These are phyloP conservation scores for Puccinia polysora DNA, from an alignment of 1,284 basidiomycete genomes.

Conservation along the genomic window DNA sequence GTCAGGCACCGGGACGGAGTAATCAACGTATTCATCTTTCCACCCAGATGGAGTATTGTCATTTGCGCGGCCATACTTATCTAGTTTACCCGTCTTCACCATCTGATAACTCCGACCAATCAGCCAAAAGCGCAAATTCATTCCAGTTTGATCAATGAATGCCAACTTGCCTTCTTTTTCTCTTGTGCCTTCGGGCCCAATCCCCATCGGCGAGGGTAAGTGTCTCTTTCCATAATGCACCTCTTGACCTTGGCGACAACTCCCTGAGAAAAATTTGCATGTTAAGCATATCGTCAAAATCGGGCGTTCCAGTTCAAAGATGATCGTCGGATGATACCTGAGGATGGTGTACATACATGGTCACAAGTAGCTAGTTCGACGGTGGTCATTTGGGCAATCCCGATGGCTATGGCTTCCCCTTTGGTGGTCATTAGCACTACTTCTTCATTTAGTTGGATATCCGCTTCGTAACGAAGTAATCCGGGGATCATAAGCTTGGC, in stretches of 20 bases:
- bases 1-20: constrained; percentile 57
- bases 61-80: constrained; percentile 89
- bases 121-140: no score
- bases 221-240: constrained; percentile 98
- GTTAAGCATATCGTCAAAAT: no score
- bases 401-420: constrained; percentile 96
- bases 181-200: constrained; percentile 91
- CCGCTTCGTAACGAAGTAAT: constrained; percentile 86
- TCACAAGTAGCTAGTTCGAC: constrained; percentile 97
- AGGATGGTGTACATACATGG: constrained; percentile 59
- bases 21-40: constrained; percentile 91
- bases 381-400: constrained; percentile 92
- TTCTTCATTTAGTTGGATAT: constrained; percentile 93
- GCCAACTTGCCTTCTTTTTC: constrained; percentile 87
- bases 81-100: constrained; percentile 91
- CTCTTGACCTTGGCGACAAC: constrained; percentile 99
- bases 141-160: no score
- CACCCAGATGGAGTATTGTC: constrained; percentile 86
- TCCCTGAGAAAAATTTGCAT: constrained; percentile 54
- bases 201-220: constrained; percentile 96
- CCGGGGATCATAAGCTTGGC: constrained; percentile 99
- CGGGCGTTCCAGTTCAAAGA: no score
- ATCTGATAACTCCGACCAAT: constrained; percentile 56
- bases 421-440: constrained; percentile 99
- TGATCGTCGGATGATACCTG: background rate